Conservation (phyloP, 2,329 filamentous ascomycete species). For the Corinectria fuckeliana region DNA sequence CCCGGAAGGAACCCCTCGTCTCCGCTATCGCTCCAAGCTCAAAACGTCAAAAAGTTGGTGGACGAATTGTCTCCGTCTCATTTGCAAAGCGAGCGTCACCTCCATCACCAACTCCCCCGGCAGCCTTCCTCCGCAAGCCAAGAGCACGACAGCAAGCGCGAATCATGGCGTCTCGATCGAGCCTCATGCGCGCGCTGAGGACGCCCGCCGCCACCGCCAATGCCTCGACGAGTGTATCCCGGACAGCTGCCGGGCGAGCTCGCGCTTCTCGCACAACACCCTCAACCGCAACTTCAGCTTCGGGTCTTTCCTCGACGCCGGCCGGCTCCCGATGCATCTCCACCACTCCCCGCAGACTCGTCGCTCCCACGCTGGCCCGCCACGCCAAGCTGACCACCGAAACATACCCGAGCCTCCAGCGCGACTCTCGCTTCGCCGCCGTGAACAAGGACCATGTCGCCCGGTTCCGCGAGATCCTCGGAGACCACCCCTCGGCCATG, state of each 20-base stretch:
- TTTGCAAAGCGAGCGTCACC: conserved; percentile 5
- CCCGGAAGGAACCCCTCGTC: neutral
- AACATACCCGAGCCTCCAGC: conserved; percentile 82
- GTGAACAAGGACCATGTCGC: conserved; percentile 81
- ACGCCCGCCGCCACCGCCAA: conserved; percentile 11
- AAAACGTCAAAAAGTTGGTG: conserved; percentile 11
- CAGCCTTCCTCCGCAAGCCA: neutral
- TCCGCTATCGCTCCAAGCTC: conserved; percentile 8
- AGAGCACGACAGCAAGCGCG: neutral
- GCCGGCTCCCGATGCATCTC: conserved; percentile 34
- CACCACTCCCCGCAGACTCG: conserved; percentile 39
- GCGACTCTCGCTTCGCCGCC: conserved; percentile 76
- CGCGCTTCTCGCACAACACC: neutral
- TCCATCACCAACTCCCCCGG: neutral
- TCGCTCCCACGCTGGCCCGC: conserved; percentile 34
- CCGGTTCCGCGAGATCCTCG: conserved; percentile 82
- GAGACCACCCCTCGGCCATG: conserved; percentile 73
- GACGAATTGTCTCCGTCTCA: conserved; percentile 4
- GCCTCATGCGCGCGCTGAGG: conserved; percentile 36
- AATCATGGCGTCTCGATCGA: conserved; percentile 37
- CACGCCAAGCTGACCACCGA: conserved; percentile 78
- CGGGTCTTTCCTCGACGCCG: conserved; percentile 6
- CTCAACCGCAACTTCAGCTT: conserved; percentile 8
- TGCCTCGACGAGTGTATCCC: conserved; percentile 14
- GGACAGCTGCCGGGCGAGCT: conserved; percentile 6